These are phyloP conservation scores for Globisporangium splendens DNA, from an alignment of 352 stramenopile genomes.

Conservation along the genomic window DNA sequence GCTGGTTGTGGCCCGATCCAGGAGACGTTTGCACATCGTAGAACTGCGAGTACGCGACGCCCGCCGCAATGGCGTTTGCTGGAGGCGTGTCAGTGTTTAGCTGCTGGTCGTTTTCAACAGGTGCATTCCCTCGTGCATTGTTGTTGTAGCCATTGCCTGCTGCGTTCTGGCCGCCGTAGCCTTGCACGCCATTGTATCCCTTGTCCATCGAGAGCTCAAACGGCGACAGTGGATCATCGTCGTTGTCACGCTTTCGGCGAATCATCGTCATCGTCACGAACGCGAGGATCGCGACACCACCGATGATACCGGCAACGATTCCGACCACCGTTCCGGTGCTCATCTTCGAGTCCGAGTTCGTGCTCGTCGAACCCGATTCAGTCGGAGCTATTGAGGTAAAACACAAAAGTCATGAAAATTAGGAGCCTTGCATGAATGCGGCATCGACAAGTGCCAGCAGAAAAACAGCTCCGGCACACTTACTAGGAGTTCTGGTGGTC, in stretches of 20 bases:
- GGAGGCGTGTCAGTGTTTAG: constrained; percentile 32
- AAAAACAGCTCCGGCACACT: background rate
- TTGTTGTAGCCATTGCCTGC: constrained; percentile 14
- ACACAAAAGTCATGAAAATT: background rate
- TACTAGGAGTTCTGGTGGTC: constrained; percentile 8
- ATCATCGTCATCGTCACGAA: constrained; percentile 55
- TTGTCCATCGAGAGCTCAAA: constrained; percentile 87
- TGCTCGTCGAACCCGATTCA: constrained; percentile 1
- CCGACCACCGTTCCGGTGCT: constrained; percentile 65
- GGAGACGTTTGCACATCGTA: constrained; percentile 77
- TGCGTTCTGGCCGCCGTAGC: constrained; percentile 36
- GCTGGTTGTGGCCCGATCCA: constrained; percentile 19
- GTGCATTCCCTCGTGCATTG: constrained; percentile 21
- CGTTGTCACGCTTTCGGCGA: constrained; percentile 45
- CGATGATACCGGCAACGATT: constrained; percentile 68
- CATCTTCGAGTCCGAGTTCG: constrained; percentile 39
- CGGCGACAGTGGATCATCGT: constrained; percentile 76
- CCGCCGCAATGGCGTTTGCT: constrained; percentile 34
- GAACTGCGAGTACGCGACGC: constrained; percentile 69
- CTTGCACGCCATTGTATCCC: constrained; percentile 49
- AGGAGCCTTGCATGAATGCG: too few relatives aligned
- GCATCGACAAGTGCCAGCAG: too few relatives aligned
- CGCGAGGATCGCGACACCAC: constrained; percentile 49
- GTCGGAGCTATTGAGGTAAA: constrained; percentile 9
- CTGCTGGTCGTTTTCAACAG: constrained; percentile 15